Percentiles rank a stretch among this genome's conserved stretches.
Evolutionary conservation across 75 land plant species (phyloP).

Genomic region (Selaginella moellendorffii): DNA sequence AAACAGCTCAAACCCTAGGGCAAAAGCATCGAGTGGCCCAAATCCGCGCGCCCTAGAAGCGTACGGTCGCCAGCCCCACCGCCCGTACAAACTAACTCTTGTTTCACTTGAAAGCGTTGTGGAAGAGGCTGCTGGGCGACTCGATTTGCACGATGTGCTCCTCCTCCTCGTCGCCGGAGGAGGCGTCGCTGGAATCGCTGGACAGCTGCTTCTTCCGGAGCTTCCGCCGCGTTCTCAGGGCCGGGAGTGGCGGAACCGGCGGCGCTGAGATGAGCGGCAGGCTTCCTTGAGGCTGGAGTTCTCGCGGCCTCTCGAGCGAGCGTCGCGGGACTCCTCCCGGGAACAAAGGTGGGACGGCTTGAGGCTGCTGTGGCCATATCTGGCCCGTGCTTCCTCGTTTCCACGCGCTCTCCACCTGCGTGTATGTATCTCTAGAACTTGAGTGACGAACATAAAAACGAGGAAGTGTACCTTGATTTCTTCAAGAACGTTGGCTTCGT

Average conservation of each 20-base stretch:
- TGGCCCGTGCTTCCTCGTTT: background rate
- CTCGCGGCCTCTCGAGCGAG: background rate
- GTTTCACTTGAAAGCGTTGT: no score
- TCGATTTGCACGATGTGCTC: conserved; percentile 60
- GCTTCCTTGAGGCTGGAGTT: background rate
- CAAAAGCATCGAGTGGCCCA: background rate
- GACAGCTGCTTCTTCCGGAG: background rate
- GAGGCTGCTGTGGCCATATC: background rate
- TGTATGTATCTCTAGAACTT: background rate
- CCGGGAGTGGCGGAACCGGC: background rate
- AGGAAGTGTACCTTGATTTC: background rate
- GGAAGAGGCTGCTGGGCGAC: conserved; percentile 52
- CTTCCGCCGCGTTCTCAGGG: background rate
- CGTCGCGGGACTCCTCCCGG: background rate
- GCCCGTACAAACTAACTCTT: no score
- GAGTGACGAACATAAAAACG: background rate
- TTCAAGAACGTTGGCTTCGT: background rate
- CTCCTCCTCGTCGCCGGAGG: conserved; percentile 40
- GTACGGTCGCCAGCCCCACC: no score
- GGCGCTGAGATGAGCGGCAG: background rate
- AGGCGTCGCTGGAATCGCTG: conserved; percentile 57
- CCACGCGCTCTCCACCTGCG: background rate
- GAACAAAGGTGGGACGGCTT: background rate
- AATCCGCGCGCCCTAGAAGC: no score
- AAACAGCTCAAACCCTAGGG: background rate